phyloP scores from a whole-genome alignment of 192 early-diverging fungal species.

The Coemansia sp. region DNA sequence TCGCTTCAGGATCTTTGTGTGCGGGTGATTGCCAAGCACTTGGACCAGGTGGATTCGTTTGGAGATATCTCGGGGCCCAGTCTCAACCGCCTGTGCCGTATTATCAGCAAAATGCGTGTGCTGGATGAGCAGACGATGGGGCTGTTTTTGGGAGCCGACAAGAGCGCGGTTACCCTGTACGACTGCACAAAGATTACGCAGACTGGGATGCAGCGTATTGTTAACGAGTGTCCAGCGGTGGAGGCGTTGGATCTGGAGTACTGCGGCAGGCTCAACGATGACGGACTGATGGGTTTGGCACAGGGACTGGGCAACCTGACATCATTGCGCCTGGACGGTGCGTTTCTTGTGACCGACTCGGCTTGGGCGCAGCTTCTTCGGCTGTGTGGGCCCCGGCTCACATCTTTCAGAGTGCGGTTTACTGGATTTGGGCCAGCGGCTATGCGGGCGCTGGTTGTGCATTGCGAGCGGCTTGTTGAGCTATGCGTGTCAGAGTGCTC shows the following conservation, averaged over 20 bases:
- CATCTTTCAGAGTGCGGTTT: conserved; percentile 58
- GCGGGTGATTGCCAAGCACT: conserved; percentile 65
- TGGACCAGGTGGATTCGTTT: conserved; percentile 79
- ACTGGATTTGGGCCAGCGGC: conserved; percentile 53
- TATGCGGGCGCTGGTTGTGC: conserved; percentile 52
- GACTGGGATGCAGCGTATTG: conserved; percentile 55
- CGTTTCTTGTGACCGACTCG: conserved; percentile 60
- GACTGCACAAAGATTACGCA: conserved; percentile 72
- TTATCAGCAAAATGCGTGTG: conserved; percentile 72
- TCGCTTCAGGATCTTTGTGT: conserved; percentile 65
- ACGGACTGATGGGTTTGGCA: conserved; percentile 42
- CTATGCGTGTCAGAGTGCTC: conserved; percentile 63
- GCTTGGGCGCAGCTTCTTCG: conserved; percentile 63
- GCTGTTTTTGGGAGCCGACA: conserved; percentile 66
- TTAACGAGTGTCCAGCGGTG: conserved; percentile 60
- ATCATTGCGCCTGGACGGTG: conserved; percentile 63
- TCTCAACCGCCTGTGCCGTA: conserved; percentile 69
- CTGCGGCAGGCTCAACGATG: conserved; percentile 68
- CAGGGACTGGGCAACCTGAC: conserved; percentile 44
- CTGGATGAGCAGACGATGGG: conserved; percentile 60
- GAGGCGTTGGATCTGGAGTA: conserved; percentile 61
- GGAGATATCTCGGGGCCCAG: conserved; percentile 72
- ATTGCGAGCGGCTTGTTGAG: conserved; percentile 58
- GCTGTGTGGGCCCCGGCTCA: conserved; percentile 50
- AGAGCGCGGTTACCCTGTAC: conserved; percentile 60